Conservation (phyloP, 192 early-diverging fungal species). For the Linnemannia zychae region DNA sequence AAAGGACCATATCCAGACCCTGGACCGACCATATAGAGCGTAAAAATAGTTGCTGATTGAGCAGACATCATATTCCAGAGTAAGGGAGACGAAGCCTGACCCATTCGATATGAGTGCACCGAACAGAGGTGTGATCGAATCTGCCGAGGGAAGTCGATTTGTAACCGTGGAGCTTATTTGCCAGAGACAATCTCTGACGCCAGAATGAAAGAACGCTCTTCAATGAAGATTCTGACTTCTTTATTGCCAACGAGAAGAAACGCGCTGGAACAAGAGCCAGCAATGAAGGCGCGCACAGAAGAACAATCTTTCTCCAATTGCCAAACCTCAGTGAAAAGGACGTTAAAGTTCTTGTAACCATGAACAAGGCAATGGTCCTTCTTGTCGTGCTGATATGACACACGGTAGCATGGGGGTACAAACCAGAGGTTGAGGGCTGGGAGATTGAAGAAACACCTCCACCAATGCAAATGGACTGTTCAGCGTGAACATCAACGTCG, state of each 20-base stretch:
- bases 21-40: conserved; percentile 7
- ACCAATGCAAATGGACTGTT: conserved; percentile 16
- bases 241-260: conserved; percentile 15
- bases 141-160: conserved; percentile 13
- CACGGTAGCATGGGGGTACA: conserved; percentile 18
- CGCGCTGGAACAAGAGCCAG: conserved; percentile 11
- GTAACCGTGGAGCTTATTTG: neutral
- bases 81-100: conserved; percentile 13
- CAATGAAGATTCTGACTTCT: conserved; percentile 20
- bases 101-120: conserved; percentile 15
- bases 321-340: conserved; percentile 27
- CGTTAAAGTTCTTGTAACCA: conserved; percentile 28
- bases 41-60: conserved; percentile 23
- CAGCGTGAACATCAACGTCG: conserved; percentile 13
- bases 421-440: conserved; percentile 9
- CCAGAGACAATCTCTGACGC: conserved; percentile 1
- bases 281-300: conserved; percentile 9
- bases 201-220: conserved; percentile 19
- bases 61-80: conserved; percentile 23
- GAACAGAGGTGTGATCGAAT: conserved; percentile 24
- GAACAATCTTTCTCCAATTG: conserved; percentile 23
- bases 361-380: conserved; percentile 19
- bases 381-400: conserved; percentile 20
- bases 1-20: conserved; percentile 1
- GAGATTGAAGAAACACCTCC: conserved; percentile 10